Evolutionary conservation across 2,329 filamentous ascomycete species (phyloP).

Genomic region (Didymosphaeria variabile): DNA sequence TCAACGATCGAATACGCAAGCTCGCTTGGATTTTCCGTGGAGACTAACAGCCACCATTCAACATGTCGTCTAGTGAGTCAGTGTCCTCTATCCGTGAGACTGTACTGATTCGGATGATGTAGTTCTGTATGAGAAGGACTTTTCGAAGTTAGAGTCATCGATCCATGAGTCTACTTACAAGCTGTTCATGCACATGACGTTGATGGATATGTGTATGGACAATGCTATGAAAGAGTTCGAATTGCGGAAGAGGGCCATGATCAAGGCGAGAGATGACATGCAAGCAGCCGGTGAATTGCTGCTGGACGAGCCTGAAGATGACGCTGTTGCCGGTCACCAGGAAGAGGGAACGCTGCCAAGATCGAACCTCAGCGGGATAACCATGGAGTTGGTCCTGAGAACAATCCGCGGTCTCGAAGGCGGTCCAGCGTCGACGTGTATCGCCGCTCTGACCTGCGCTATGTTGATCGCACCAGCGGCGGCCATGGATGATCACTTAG

Average conservation of each 20-base stretch:
- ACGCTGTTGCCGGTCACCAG: not conserved
- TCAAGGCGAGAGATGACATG: conserved; percentile 6
- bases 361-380: not conserved
- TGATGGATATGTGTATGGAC: conserved; percentile 7
- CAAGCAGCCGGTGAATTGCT: not conserved
- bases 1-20: not conserved
- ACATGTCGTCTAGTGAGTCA: conserved; percentile 10
- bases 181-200: not conserved
- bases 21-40: not conserved
- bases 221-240: not conserved
- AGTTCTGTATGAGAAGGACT: conserved; percentile 10
- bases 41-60: not conserved
- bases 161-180: conserved; percentile 10
- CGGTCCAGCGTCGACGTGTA: not conserved
- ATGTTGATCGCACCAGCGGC: not conserved
- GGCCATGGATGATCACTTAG: not conserved
- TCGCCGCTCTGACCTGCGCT: not conserved
- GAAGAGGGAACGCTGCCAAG: not conserved
- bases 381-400: not conserved
- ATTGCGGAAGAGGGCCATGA: conserved; percentile 3
- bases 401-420: conserved; percentile 2
- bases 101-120: not conserved
- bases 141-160: conserved; percentile 2
- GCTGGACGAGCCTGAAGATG: not conserved
- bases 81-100: not conserved